phyloP scores from a whole-genome alignment of 176 grass and related monocot genomes.

The Typha latifolia region DNA sequence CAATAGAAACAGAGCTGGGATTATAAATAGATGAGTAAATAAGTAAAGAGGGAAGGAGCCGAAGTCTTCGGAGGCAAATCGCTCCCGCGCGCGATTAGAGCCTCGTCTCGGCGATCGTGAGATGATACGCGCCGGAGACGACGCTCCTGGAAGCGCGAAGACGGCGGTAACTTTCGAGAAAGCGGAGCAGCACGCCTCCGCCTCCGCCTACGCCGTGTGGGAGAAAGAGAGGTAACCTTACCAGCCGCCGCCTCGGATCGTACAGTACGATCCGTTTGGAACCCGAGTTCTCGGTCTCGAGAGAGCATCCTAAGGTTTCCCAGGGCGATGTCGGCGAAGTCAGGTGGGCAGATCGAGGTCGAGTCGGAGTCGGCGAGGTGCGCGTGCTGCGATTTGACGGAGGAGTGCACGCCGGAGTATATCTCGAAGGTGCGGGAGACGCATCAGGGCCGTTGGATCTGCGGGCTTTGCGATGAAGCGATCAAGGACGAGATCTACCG shows the following conservation, averaged over 20 bases:
- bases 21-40: too few relatives aligned
- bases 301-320: background rate
- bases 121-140: too few relatives aligned
- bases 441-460: conserved; percentile 66
- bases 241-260: background rate
- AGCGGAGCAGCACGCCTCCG: conserved; percentile 11
- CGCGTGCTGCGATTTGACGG: conserved; percentile 73
- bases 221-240: conserved; percentile 58
- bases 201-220: conserved; percentile 48
- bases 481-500: conserved; percentile 68
- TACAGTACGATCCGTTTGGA: background rate
- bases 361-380: conserved; percentile 52
- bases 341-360: too few relatives aligned
- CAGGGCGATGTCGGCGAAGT: conserved; percentile 12
- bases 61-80: too few relatives aligned
- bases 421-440: conserved; percentile 48
- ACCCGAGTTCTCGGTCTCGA: too few relatives aligned
- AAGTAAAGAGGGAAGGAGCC: too few relatives aligned
- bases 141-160: too few relatives aligned
- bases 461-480: conserved; percentile 59
- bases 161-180: too few relatives aligned
- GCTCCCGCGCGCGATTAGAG: too few relatives aligned
- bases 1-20: too few relatives aligned
- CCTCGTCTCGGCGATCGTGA: too few relatives aligned
- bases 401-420: conserved; percentile 81